These are phyloP conservation scores for Russula vinacea DNA, from an alignment of 768 basidiomycete genomes.

Conservation along the genomic window DNA sequence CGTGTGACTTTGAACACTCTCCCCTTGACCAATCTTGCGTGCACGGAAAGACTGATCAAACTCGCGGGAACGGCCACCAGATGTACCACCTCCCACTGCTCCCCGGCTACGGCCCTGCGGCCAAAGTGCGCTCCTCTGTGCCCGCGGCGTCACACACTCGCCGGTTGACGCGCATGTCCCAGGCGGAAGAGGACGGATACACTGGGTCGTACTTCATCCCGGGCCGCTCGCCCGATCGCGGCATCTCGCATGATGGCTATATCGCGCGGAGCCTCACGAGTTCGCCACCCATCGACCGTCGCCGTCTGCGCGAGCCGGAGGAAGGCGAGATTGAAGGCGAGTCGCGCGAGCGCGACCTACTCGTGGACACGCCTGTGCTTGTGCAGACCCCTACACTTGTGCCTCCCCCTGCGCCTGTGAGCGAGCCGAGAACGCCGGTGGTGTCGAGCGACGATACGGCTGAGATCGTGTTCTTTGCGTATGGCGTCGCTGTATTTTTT, in stretches of 20 bases:
- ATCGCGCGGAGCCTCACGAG: slow-evolving; percentile 38
- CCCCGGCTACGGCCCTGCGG: slow-evolving; percentile 83
- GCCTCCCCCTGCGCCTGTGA: not conserved
- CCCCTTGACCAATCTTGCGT: not conserved
- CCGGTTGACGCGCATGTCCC: slow-evolving; percentile 67
- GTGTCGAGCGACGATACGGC: slow-evolving; percentile 52
- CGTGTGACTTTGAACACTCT: slow-evolving; percentile 36
- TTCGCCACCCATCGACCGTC: slow-evolving; percentile 30
- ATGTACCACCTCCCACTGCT: slow-evolving; percentile 90
- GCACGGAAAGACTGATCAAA: slow-evolving; percentile 2
- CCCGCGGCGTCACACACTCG: slow-evolving; percentile 48
- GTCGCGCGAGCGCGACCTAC: slow-evolving; percentile 17
- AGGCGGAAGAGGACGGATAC: slow-evolving; percentile 89
- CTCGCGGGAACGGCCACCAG: slow-evolving; percentile 40
- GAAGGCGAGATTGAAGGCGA: slow-evolving; percentile 20
- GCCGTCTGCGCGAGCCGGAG: slow-evolving; percentile 19
- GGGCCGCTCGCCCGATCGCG: slow-evolving; percentile 32
- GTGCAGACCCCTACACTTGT: not conserved
- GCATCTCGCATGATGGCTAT: slow-evolving; percentile 49
- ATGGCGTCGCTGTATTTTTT: slow-evolving; percentile 92
- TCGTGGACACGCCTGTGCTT: slow-evolving; percentile 12
- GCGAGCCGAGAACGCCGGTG: slow-evolving; percentile 14
- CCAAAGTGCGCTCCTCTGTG: slow-evolving; percentile 81
- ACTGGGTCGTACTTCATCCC: slow-evolving; percentile 75
- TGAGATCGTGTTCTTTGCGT: slow-evolving; percentile 77